phyloP scores from a whole-genome alignment of 2,329 filamentous ascomycete genomes.

The Ramularia endophylla region DNA sequence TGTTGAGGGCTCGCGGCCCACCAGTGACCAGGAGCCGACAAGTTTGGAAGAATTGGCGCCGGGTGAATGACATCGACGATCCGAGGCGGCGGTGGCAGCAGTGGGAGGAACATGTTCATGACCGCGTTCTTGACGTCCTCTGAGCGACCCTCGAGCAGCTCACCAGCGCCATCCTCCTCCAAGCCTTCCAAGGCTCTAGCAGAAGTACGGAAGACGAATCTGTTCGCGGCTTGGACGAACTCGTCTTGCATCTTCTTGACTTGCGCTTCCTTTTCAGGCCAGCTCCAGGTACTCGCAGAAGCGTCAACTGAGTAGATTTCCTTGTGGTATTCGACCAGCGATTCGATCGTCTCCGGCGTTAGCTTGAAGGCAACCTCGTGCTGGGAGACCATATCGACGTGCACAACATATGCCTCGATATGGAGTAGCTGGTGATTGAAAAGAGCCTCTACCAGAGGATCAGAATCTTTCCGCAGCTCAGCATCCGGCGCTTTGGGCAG shows the following conservation, averaged over 20 bases:
- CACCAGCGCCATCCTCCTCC: slow-evolving; percentile 92
- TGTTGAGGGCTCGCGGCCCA: slow-evolving; percentile 65
- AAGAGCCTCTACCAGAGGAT: slow-evolving; percentile 77
- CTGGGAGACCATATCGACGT: slow-evolving; percentile 97
- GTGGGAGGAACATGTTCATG: slow-evolving; percentile 74
- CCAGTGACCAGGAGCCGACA: slow-evolving; percentile 60
- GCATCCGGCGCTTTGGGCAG: slow-evolving; percentile 81
- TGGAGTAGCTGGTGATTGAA: slow-evolving; percentile 93
- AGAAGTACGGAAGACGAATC: slow-evolving; percentile 88
- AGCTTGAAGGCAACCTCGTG: slow-evolving; percentile 99
- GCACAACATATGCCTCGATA: slow-evolving; percentile 94
- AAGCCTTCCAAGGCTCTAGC: slow-evolving; percentile 87
- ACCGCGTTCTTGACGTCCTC: slow-evolving; percentile 90
- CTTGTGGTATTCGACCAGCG: slow-evolving; percentile 92
- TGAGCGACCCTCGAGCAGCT: slow-evolving; percentile 83
- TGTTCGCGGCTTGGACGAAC: slow-evolving; percentile 94
- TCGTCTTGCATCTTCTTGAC: slow-evolving; percentile 97
- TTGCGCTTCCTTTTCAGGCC: slow-evolving; percentile 94
- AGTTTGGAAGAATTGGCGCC: slow-evolving; percentile 76
- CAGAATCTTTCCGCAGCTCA: slow-evolving; percentile 73
- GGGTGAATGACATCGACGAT: slow-evolving; percentile 86
- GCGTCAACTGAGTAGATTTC: slow-evolving; percentile 89
- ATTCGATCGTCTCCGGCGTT: slow-evolving; percentile 87
- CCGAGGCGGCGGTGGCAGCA: slow-evolving; percentile 80
- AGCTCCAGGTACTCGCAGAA: slow-evolving; percentile 83